phyloP scores from a whole-genome alignment of 805 yeast species.

The Candida rishiriensis region DNA sequence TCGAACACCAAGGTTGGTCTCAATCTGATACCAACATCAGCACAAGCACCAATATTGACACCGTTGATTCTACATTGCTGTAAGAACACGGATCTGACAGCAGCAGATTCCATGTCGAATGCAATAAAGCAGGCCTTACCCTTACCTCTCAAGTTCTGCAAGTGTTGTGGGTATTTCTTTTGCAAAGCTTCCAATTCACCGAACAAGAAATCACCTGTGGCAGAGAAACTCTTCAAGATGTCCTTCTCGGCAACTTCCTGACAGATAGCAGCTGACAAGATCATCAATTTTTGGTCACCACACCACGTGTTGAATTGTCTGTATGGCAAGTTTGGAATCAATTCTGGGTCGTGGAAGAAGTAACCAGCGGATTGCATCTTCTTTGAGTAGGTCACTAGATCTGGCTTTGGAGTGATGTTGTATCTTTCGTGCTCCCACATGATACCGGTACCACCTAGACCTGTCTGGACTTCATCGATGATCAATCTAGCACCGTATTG shows the following conservation, averaged over 20 bases:
- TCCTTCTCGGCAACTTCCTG: conserved; percentile 58
- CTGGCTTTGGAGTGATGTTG: conserved; percentile 70
- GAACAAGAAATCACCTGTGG: conserved; percentile 67
- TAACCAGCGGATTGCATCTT: conserved; percentile 89
- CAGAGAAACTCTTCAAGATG: conserved; percentile 49
- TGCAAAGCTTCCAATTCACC: conserved; percentile 49
- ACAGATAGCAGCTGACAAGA: conserved; percentile 71
- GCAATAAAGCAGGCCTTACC: conserved; percentile 77
- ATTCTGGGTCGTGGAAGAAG: conserved; percentile 70
- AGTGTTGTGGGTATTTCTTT: conserved; percentile 46
- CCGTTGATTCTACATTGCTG: conserved; percentile 57
- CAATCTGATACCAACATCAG: conserved; percentile 70
- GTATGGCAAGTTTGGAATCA: conserved; percentile 73
- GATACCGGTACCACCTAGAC: conserved; percentile 82
- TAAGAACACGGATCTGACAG: conserved; percentile 59
- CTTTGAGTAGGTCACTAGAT: conserved; percentile 81
- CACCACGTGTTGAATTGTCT: conserved; percentile 94
- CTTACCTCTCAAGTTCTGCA: conserved; percentile 67
- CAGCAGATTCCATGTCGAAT: conserved; percentile 58
- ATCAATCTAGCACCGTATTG: conserved; percentile 68
- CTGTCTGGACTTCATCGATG: conserved; percentile 87
- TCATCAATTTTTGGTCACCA: conserved; percentile 81
- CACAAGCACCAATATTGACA: conserved; percentile 83
- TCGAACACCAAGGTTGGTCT: conserved; percentile 79
- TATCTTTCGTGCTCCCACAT: conserved; percentile 90